Conservation (phyloP, 1,284 basidiomycete genomes). For the Tilletia caries region DNA sequence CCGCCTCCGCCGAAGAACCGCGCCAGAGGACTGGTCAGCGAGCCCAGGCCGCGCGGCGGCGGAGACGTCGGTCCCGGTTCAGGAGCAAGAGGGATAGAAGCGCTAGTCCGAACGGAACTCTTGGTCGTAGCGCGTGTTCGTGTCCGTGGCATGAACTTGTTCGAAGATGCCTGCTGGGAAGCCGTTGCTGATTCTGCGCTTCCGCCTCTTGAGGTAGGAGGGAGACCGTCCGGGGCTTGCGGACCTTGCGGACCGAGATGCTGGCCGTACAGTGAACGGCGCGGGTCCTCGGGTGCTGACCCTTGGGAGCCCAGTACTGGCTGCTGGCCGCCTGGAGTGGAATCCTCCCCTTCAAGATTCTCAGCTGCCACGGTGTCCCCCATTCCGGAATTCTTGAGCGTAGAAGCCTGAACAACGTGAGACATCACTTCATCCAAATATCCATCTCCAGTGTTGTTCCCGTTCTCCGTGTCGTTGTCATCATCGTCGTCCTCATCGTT, state of each 20-base stretch:
- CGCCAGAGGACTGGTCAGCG: background rate
- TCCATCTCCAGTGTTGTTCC: background rate
- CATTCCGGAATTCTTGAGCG: background rate
- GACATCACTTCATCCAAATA: slow-evolving; percentile 30
- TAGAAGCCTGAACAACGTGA: slow-evolving; percentile 20
- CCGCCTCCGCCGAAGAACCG: background rate
- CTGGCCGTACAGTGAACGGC: background rate
- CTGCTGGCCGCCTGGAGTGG: background rate
- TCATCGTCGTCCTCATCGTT: background rate
- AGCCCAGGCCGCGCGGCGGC: background rate
- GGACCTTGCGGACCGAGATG: background rate
- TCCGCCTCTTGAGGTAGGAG: background rate
- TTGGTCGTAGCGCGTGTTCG: background rate
- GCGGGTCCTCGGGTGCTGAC: background rate
- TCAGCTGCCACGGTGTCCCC: background rate
- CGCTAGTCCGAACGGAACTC: background rate
- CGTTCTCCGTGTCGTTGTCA: slow-evolving; percentile 20
- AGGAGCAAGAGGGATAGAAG: background rate
- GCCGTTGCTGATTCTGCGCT: background rate
- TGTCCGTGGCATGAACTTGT: background rate
- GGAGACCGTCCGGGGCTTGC: background rate
- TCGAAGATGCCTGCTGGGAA: too few species aligned
- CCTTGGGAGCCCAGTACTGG: background rate
- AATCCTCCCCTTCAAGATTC: background rate
- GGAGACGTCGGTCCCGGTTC: background rate